Base-by-base conservation (phyloP, 1,284 basidiomycete species). In the Cutaneotrichosporon cyanovorans region DNA sequence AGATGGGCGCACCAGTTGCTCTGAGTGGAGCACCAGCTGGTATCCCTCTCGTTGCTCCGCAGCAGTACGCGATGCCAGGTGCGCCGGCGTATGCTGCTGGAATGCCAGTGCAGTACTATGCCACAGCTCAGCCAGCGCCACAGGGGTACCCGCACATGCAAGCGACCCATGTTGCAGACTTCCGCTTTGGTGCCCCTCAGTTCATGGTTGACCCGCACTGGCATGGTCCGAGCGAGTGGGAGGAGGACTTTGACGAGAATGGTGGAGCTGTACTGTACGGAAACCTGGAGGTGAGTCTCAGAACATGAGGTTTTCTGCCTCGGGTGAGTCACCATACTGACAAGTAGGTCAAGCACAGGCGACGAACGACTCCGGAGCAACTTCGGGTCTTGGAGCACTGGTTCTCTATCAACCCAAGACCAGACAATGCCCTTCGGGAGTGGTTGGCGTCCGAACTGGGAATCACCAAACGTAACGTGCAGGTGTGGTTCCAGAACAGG, bases 401-500 rank as follows among this genome's bases (percentile, higher is more conserved):
- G 60, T 95, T 92, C 72, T 80, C 80, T 59, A 77, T 78, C 55
- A 87, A 90, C 71, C 86, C 87, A 37, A 93, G 95, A 68, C 91
- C 91, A 15, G 89, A 90, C 68, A 85, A 84, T 43, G 74, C 77
- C 14, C 73, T 85, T 37, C 79, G 91, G 56, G 86, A 85, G 64
- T 76, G 80, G 55, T 79, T 96, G 40, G 85, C 89, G 0, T 74
- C 76, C 8, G 77, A 88, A 71, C 79, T 95, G 40, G 83, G 83
- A 54, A 96, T 96, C 89, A 87, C 86, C 18, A 81, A 88, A 20
- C 77, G 91, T 51, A 88, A 88, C 36, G 87, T 96, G 2, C 91
- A 96, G 78, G 90, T 92, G 34, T 89, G 87, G 87, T 91, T 91
- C 70, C 87, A 90, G 72, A 91, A 91, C 68, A 78, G 87, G 84